Conservation (phyloP, 2,329 filamentous ascomycete species). For the Pseudogymnoascus sp. region DNA sequence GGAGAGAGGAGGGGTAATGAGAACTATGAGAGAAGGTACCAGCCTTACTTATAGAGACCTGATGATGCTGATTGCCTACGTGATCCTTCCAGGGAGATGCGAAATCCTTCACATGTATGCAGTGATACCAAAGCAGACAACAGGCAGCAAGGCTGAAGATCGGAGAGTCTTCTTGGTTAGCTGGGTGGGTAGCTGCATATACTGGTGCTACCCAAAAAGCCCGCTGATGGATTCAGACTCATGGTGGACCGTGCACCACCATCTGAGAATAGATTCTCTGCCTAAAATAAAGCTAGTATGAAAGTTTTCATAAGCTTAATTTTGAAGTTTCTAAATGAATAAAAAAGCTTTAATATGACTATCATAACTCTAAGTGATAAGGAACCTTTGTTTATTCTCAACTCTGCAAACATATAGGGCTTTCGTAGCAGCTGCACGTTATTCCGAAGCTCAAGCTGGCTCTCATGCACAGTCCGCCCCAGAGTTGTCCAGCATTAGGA, state of each 20-base stretch:
- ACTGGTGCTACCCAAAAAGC: not conserved
- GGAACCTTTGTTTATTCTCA: not conserved
- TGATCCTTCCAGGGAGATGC: not conserved
- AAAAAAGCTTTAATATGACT: not conserved
- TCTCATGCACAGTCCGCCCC: not conserved
- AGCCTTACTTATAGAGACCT: not conserved
- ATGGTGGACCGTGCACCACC: not conserved
- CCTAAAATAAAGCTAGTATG: not conserved
- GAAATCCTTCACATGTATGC: not conserved
- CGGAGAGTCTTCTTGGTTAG: not conserved
- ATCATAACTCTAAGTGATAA: not conserved
- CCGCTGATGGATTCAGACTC: not conserved
- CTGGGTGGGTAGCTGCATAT: not conserved
- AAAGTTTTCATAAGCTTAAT: not conserved
- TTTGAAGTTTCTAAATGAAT: not conserved
- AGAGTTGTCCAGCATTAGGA: not conserved
- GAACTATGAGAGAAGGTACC: not conserved
- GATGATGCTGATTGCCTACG: not conserved
- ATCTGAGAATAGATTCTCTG: not conserved
- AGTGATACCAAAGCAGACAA: not conserved
- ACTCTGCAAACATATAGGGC: not conserved
- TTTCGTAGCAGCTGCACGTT: not conserved
- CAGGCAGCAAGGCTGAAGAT: not conserved
- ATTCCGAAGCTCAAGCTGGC: not conserved
- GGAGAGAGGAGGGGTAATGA: not conserved